Conservation (phyloP, 495 filamentous ascomycete genomes). For the Alectoria sarmentosa region DNA sequence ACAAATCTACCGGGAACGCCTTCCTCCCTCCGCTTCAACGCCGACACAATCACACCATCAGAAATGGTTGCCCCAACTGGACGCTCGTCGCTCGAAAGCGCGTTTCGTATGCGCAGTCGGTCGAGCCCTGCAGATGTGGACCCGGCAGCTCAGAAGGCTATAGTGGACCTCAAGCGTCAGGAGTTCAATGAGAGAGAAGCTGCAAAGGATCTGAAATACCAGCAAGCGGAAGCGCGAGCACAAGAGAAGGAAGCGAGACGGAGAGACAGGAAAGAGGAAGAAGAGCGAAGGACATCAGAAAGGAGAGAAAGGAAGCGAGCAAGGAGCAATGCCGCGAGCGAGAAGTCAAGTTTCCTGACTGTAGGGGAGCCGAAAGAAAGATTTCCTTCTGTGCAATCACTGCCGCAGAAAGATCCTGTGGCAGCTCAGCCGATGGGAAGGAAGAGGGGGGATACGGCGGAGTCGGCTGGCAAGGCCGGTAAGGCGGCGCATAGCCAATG, state of each 20-base stretch:
- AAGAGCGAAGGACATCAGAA: slow-evolving; percentile 22
- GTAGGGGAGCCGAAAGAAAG: slow-evolving; percentile 5
- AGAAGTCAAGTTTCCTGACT: slow-evolving; percentile 21
- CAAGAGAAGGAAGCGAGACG: slow-evolving; percentile 47
- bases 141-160: slow-evolving; percentile 45
- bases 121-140: slow-evolving; percentile 42
- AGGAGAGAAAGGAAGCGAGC: slow-evolving; percentile 21
- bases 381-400: background rate
- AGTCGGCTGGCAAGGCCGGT: slow-evolving; percentile 20
- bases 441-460: slow-evolving; percentile 7
- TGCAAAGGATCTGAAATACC: slow-evolving; percentile 49
- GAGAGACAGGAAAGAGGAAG: slow-evolving; percentile 33
- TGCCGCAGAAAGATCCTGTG: background rate
- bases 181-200: slow-evolving; percentile 54
- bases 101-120: slow-evolving; percentile 43
- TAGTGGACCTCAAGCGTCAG: slow-evolving; percentile 47
- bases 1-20: slow-evolving; percentile 46
- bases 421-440: background rate
- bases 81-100: slow-evolving; percentile 50
- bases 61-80: slow-evolving; percentile 41
- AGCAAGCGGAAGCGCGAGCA: slow-evolving; percentile 31
- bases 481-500: slow-evolving; percentile 25
- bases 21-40: slow-evolving; percentile 40
- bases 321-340: slow-evolving; percentile 25
- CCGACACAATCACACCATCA: slow-evolving; percentile 39